A percentile compares a stretch with the other conserved stretches of the same genome.
These are phyloP conservation scores for Boletus sp. DNA, from an alignment of 768 basidiomycete species.

Conservation along the genomic window DNA sequence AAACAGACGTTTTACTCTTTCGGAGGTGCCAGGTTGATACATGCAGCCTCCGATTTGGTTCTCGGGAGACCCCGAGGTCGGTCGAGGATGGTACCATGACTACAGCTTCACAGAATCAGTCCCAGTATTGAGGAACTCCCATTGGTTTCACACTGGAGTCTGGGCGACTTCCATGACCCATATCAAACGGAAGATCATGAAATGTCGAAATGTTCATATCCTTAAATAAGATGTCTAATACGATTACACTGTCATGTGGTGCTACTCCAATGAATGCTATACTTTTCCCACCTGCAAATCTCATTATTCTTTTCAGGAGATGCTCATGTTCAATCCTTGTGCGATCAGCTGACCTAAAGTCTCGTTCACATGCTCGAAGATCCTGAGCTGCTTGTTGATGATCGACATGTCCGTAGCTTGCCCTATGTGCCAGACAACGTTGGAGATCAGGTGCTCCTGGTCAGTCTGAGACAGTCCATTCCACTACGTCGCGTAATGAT, in stretches of 20 bases:
- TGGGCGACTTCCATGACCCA: not conserved
- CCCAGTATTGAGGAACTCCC: not conserved
- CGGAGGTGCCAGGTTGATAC: too few relatives aligned
- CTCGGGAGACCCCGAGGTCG: too few relatives aligned
- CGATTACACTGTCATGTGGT: not conserved
- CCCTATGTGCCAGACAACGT: constrained; percentile 40
- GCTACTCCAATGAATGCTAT: not conserved
- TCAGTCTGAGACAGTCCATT: constrained; percentile 33
- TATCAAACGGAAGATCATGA: not conserved
- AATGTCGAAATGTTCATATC: not conserved
- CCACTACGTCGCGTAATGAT: constrained; percentile 24
- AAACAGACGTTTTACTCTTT: too few relatives aligned
- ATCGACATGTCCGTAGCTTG: constrained; percentile 29
- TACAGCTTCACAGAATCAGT: too few relatives aligned
- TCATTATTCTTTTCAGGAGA: not conserved
- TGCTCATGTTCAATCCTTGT: constrained; percentile 29
- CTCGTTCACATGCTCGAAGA: constrained; percentile 39
- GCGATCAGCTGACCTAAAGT: constrained; percentile 38
- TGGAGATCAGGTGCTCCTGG: constrained; percentile 37
- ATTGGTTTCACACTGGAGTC: not conserved
- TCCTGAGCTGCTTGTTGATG: constrained; percentile 30
- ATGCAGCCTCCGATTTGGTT: too few relatives aligned
- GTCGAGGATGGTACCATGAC: too few relatives aligned
- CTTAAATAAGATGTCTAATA: not conserved
- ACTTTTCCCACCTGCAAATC: not conserved